A percentile compares a stretch with the other conserved stretches of the same genome.
Conservation (phyloP, 1,139 yeast genomes). For the Pichia sp. region DNA sequence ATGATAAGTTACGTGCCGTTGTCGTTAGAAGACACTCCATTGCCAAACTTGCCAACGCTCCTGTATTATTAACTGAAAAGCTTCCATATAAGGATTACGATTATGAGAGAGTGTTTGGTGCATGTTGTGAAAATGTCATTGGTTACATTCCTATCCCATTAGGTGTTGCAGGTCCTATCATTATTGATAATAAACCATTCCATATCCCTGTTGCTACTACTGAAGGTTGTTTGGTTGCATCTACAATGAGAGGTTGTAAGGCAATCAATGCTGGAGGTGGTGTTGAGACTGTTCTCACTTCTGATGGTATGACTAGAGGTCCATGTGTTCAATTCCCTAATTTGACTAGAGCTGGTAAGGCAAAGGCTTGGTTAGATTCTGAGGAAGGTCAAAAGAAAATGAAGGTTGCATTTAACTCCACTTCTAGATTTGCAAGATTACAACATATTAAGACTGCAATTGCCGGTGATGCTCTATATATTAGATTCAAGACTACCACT, state of each 20-base stretch:
- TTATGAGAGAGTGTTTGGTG: constrained; percentile 94
- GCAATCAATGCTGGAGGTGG: constrained; percentile 98
- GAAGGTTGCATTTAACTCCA: constrained; percentile 89
- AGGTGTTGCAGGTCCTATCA: constrained; percentile 95
- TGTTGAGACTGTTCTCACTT: constrained; percentile 81
- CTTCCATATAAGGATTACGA: constrained; percentile 82
- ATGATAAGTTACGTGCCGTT: constrained; percentile 87
- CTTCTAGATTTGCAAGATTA: constrained; percentile 94
- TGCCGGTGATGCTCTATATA: constrained; percentile 87
- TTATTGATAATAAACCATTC: constrained; percentile 78
- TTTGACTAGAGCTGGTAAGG: constrained; percentile 84
- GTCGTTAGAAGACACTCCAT: constrained; percentile 86
- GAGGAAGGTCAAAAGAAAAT: constrained; percentile 82
- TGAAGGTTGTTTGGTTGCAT: constrained; percentile 97
- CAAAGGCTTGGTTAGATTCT: constrained; percentile 92
- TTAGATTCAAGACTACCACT: constrained; percentile 92
- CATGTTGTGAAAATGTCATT: constrained; percentile 97
- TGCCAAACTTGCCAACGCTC: constrained; percentile 75
- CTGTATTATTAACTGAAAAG: constrained; percentile 62
- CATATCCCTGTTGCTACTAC: constrained; percentile 99
- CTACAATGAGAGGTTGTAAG: constrained; percentile 98
- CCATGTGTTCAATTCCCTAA: constrained; percentile 91
- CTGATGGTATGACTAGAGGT: constrained; percentile 99
- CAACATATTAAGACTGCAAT: constrained; percentile 87
- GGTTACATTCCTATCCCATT: constrained; percentile 95